Base-by-base conservation (phyloP, 805 yeast species). In the Cyberlindnera americana region DNA sequence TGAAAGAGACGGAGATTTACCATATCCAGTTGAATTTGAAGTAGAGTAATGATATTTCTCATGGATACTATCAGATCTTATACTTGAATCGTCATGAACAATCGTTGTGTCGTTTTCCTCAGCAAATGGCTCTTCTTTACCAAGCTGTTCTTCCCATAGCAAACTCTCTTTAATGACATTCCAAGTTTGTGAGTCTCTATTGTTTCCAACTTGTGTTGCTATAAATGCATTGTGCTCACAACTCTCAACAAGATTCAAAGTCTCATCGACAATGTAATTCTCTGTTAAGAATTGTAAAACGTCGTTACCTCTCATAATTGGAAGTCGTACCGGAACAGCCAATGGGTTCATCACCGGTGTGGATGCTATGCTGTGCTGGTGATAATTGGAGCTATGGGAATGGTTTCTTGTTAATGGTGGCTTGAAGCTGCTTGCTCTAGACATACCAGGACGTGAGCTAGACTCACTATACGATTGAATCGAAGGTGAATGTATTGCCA, bases 161-260 rank as follows among this genome's bases (percentile, higher is more conserved):
- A 80, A 58, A 21, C 78, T 63, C 24, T 72, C 73, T 12, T 74
- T 73, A 5, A 81, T 59, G 4, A 79, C 68, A 43, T 70, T 60
- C 89, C 89, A 82, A 1, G 77, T 70, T 52, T 78, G 85, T 38
- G 80, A 67, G 39, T 78, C 83, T 42, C 85, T 60, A 38, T 63
- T 65, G 35, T 67, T 59, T 14, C 69, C 67, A 1, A 70, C 82
- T 33, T 69, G 64, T 1, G 71, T 71, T 0, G 84, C 84, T 8
- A 77, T 64, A 14, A 67, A 61, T 0, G 86, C 73, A 53, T 83
- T 83, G 49, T 69, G 61, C 17, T 70, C 78, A 32, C 79, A 78
- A 12, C 67, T 54, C 13, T 79, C 61, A 19, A 67, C 63, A 52
- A 77, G 67, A 4, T 74, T 77, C 18, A 69, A 72, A 0, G 77